Conservation (phyloP, 1,284 basidiomycete genomes). For the Cystobasidium slooffiae region DNA sequence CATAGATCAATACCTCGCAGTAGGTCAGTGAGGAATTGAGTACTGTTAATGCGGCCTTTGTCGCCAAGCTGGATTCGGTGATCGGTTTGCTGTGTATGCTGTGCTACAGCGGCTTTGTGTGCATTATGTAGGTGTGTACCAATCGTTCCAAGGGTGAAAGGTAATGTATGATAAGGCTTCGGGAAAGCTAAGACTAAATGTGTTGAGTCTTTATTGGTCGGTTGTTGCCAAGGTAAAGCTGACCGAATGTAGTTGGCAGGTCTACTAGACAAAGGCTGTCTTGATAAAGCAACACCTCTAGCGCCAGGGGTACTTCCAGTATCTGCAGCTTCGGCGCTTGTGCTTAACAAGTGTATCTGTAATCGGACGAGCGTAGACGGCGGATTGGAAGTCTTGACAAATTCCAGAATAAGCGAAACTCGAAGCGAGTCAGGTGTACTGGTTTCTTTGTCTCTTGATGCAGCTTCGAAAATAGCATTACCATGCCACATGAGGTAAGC, state of each 20-base stretch:
- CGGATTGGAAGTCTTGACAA: constrained; percentile 24
- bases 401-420: constrained; percentile 42
- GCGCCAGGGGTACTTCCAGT: neutral
- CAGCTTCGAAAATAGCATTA: constrained; percentile 32
- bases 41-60: constrained; percentile 15
- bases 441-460: constrained; percentile 12
- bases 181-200: constrained; percentile 41
- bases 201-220: constrained; percentile 7
- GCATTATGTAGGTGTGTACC: constrained; percentile 38
- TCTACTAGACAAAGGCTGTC: constrained; percentile 27
- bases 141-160: constrained; percentile 34
- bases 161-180: constrained; percentile 39
- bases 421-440: constrained; percentile 7
- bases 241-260: constrained; percentile 29
- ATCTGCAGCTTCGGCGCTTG: neutral
- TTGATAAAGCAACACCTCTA: constrained; percentile 37
- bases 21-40: constrained; percentile 33
- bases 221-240: constrained; percentile 22
- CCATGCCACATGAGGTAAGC: constrained; percentile 44
- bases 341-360: constrained; percentile 35
- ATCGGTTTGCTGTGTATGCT: constrained; percentile 26
- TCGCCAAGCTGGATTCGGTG: constrained; percentile 23
- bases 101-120: constrained; percentile 30
- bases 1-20: constrained; percentile 36
- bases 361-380: constrained; percentile 33